Base-by-base conservation (phyloP, 768 basidiomycete genomes). In the Lactarius hengduanensis region DNA sequence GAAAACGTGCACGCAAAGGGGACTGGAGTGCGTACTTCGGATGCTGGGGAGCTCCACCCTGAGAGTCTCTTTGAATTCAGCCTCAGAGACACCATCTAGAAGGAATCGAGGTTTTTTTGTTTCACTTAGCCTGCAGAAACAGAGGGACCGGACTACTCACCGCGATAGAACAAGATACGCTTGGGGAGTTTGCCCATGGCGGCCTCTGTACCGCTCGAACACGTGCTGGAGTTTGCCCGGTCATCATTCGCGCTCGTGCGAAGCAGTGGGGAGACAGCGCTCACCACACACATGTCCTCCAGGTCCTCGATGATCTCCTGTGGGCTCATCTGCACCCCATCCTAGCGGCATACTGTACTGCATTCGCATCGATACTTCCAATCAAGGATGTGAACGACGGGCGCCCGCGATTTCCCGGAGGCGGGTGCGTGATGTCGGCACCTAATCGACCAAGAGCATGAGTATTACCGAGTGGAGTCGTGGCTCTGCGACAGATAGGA, bases 401-500 rank as follows among this genome's bases (percentile, higher is more conserved):
- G 4, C 86, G 83, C 10, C 85, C 89, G 22, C 83, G 82, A 0
- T 88, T 82, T 9, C 90, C 90, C 13, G 65, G 61, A 13, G 92
- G 90, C 7, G 92, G 90, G 71, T 94, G 91, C 50, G 92, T 89
- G n/a, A 91, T 88, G 73, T 93, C 91, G 9, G 89, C 91, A 67
- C 90, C 74, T 68, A n/a, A 22, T 34, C 6, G 50, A 40, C 11
- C 20, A 15, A 22, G n/a, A 53, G 40, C 32, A 54, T 58, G 32
- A 47, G 45, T n/a, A 8, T 38, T 38, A 38, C 2, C 34, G n/a
- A 61, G 16, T 5, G 32, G 3, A 40, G 34, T 28, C 30, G 0
- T 15, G 55, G 16, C 15, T 50, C 41, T 18, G 22, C 10, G 6
- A 2, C 16, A 53, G n/a, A 20, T 13, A 28, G 34, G 20, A 40